phyloP scores from a whole-genome alignment of 2,329 filamentous ascomycete genomes.

The Fusarium sp. region DNA sequence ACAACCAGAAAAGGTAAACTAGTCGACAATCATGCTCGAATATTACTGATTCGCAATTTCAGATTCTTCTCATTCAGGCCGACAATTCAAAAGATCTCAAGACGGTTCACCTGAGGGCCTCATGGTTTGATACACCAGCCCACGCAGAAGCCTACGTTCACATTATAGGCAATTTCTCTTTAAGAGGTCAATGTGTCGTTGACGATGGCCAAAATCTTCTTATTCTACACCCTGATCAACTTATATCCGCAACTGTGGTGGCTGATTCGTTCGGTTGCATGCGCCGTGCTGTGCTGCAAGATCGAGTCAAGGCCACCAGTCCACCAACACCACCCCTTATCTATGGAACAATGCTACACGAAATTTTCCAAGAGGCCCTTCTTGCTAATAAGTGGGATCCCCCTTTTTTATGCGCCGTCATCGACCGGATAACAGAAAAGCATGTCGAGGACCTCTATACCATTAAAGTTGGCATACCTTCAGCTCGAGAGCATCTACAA shows the following conservation, averaged over 20 bases:
- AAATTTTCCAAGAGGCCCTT: constrained; percentile 92
- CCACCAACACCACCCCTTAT: constrained; percentile 83
- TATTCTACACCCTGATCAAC: constrained; percentile 92
- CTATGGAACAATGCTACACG: constrained; percentile 93
- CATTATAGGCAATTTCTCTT: constrained; percentile 80
- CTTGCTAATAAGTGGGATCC: constrained; percentile 83
- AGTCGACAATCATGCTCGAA: background rate
- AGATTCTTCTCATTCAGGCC: constrained; percentile 85
- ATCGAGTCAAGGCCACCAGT: constrained; percentile 90
- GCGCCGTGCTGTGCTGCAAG: constrained; percentile 90
- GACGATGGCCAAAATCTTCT: constrained; percentile 86
- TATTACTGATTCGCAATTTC: constrained; percentile 26
- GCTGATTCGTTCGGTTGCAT: constrained; percentile 96
- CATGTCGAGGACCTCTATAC: constrained; percentile 92
- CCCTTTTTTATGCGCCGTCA: constrained; percentile 70
- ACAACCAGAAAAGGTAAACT: constrained; percentile 75
- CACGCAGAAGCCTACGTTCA: constrained; percentile 82
- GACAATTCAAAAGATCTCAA: constrained; percentile 74
- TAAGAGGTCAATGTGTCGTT: constrained; percentile 77
- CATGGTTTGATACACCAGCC: constrained; percentile 86
- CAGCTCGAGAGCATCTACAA: constrained; percentile 81
- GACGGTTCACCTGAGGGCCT: constrained; percentile 80
- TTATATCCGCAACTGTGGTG: constrained; percentile 93
- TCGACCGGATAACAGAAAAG: constrained; percentile 74
- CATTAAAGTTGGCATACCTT: constrained; percentile 77